A percentile compares a stretch with the other conserved stretches of the same genome.
phyloP scores from a whole-genome alignment of 2,329 filamentous ascomycete genomes.

The Ophiostoma fasciatum region DNA sequence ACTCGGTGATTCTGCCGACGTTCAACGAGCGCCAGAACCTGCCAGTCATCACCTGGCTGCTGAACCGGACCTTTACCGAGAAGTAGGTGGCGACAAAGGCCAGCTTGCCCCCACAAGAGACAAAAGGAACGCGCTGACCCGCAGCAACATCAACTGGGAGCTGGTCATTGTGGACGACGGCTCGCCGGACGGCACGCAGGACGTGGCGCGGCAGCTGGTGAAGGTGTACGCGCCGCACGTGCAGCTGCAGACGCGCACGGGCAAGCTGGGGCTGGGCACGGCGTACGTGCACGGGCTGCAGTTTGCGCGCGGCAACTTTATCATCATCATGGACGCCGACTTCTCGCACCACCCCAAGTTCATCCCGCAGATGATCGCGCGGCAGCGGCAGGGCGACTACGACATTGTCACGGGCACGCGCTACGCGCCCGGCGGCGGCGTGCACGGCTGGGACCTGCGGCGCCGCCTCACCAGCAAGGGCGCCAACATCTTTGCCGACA shows the following conservation, averaged over 20 bases:
- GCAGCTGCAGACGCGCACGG: conserved; percentile 71
- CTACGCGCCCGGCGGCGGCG: conserved; percentile 78
- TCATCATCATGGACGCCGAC: conserved; percentile 99
- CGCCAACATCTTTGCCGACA: conserved; percentile 92
- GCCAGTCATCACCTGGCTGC: conserved; percentile 86
- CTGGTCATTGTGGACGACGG: conserved; percentile 97
- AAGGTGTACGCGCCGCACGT: conserved; percentile 71
- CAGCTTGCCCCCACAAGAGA: not conserved
- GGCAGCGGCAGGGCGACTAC: conserved; percentile 63
- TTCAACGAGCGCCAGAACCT: conserved; percentile 98
- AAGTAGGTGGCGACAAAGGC: conserved; percentile 55
- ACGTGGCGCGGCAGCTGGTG: conserved; percentile 79
- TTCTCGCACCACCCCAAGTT: conserved; percentile 99
- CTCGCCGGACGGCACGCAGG: conserved; percentile 88
- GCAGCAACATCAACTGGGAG: conserved; percentile 87
- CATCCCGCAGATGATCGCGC: conserved; percentile 82
- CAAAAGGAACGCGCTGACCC: not conserved
- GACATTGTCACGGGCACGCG: conserved; percentile 96
- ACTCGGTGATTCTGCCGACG: conserved; percentile 92
- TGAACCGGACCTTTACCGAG: conserved; percentile 83
- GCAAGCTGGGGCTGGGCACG: conserved; percentile 93
- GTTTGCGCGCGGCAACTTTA: conserved; percentile 81
- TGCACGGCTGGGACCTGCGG: conserved; percentile 95
- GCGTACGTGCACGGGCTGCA: conserved; percentile 92
- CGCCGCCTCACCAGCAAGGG: conserved; percentile 71